Evolutionary conservation across 2,329 filamentous ascomycete genomes (phyloP), one percentile per base, ranked within the genome.

Genomic region (Aureobasidium melanogenum): DNA sequence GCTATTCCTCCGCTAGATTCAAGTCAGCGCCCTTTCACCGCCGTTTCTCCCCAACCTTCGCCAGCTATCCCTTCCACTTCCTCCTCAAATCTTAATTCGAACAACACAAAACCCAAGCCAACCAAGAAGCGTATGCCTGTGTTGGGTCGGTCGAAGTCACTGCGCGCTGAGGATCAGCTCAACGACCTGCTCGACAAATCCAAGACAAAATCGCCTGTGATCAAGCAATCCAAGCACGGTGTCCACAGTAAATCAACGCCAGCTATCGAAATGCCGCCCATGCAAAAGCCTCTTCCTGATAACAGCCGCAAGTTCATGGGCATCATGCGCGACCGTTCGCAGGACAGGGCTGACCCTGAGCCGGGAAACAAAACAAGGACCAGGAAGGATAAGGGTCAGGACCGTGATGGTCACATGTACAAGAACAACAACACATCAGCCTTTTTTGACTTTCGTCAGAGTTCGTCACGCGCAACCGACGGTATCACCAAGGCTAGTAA

Each of bases 381-480:
- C 26, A 63, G 62, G 38, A 65, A 62, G 38, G 59, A 63, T 14
- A 64, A 64, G 50, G 48, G 24, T 14, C 28, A 52, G 44, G 54
- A 52, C 8, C 39, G 36, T 41, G 51, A 57, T 2, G 60, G 41
- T 36, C 46, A 41, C 46, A 58, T 39, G 28, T 46, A 54, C 30
- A 55, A 62, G 41, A 52, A 59, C 47, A 59, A 62, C 39, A 59
- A 56, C 30, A 38, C 61, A 24, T 41, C 52, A 10, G 39, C 60
- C 24, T 57, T 63, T 39, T 48, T 57, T 36, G 48, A 50, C 61
- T 76, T 94, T 48, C 88, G 88, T 66, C 87, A 82, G 67, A 86
- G 86, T 5, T 87, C 86, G 19, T 87, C 83, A 55, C 87, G 86
- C 67, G 88, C 89, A 60, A 89, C 89, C 24, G 89, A 90, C 65